Conservation (phyloP, 2,329 filamentous ascomycete genomes). For the Ceratocystis papillata region DNA sequence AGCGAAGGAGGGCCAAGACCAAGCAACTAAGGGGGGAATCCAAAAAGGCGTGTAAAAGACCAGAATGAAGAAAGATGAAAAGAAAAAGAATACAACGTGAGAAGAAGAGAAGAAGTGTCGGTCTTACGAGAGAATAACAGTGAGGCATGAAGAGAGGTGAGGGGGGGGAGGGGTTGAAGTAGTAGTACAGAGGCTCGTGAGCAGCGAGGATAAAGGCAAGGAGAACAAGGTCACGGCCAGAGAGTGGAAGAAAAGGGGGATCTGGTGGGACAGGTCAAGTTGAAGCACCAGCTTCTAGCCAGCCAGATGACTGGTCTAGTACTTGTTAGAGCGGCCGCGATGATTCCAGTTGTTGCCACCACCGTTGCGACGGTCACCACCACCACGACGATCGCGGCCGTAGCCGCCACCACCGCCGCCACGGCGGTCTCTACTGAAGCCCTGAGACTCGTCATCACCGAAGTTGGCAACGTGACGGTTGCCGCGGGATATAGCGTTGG, state of each 20-base stretch:
- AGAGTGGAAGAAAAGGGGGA: not conserved
- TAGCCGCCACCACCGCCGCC: constrained; percentile 24
- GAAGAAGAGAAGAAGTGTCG: not conserved
- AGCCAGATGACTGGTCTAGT: constrained; percentile 6
- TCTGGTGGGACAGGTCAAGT: not conserved
- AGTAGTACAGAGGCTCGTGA: constrained; percentile 16
- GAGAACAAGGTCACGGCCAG: not conserved
- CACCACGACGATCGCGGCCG: constrained; percentile 25
- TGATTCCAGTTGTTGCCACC: constrained; percentile 8
- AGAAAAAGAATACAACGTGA: constrained; percentile 3
- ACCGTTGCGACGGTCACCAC: constrained; percentile 14
- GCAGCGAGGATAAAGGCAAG: not conserved
- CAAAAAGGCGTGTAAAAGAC: not conserved
- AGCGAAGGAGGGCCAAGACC: not conserved
- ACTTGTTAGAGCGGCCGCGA: constrained; percentile 10
- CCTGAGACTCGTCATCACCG: constrained; percentile 22
- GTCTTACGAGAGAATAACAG: not conserved
- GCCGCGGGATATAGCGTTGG: constrained; percentile 12
- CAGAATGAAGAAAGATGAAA: constrained; percentile 18
- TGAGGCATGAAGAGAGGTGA: not conserved
- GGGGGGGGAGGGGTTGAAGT: not conserved
- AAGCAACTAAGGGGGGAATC: not conserved
- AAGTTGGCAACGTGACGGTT: constrained; percentile 15
- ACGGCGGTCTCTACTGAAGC: constrained; percentile 24
- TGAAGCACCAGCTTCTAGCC: too few species aligned